Percentiles rank a stretch among this genome's conserved stretches.
phyloP scores from a whole-genome alignment of 306 rosid genomes.

The Dicorynia guianensis region DNA sequence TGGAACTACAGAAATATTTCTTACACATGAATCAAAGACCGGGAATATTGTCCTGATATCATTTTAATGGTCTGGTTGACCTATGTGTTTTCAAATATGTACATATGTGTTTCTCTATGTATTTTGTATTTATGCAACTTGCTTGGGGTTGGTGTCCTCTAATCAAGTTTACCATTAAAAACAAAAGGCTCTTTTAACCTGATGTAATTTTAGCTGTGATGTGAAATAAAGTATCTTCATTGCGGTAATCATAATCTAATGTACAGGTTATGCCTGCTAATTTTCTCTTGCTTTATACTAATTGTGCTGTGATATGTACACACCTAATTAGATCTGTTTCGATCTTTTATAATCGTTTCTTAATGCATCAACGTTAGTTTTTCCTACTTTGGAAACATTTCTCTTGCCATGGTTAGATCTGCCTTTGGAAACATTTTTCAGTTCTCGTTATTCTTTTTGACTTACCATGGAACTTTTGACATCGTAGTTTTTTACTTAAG shows the following conservation, averaged over 20 bases:
- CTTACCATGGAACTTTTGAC: too few species aligned
- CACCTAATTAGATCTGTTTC: not conserved
- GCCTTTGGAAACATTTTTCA: too few species aligned
- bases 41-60: not conserved
- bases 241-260: not conserved
- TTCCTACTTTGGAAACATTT: too few species aligned
- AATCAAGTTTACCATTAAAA: too few species aligned
- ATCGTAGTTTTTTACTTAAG: not conserved
- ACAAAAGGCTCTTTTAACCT: not conserved
- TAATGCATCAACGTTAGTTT: too few species aligned
- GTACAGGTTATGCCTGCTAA: not conserved
- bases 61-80: not conserved
- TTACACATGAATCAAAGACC: not conserved
- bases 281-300: not conserved
- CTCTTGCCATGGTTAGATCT: too few species aligned
- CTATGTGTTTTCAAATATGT: not conserved
- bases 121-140: not conserved
- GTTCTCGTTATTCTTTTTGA: too few species aligned
- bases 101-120: not conserved
- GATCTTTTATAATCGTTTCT: not conserved
- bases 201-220: not conserved
- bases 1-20: not conserved
- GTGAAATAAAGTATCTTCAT: conserved; percentile 9
- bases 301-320: not conserved
- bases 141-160: not conserved